These are phyloP conservation scores for Monilinia aucupariae DNA, from an alignment of 2,329 filamentous ascomycete species.

Conservation along the genomic window DNA sequence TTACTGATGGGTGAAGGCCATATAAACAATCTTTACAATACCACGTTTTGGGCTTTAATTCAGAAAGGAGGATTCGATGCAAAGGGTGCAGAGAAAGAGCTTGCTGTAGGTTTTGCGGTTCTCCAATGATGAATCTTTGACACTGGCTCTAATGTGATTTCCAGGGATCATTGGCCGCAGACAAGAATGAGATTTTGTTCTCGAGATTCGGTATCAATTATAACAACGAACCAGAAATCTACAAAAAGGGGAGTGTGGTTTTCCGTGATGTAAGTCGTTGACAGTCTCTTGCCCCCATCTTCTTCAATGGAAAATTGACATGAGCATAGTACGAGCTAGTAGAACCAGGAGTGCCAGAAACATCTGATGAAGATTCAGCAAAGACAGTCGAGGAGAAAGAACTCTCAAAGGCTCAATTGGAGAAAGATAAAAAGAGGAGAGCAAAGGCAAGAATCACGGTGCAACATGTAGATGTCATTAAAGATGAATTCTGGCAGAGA, in stretches of 20 bases:
- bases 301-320: conserved; percentile 9
- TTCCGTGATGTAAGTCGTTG: conserved; percentile 57
- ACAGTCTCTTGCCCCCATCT: not conserved
- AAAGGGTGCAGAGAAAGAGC: conserved; percentile 72
- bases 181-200: conserved; percentile 97
- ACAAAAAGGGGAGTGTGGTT: conserved; percentile 86
- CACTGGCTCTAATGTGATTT: conserved; percentile 16
- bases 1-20: conserved; percentile 54
- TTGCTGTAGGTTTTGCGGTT: conserved; percentile 53
- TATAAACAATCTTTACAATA: conserved; percentile 98
- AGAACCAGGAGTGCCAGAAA: conserved; percentile 44
- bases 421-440: conserved; percentile 76
- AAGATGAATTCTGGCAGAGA: conserved; percentile 86
- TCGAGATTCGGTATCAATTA: conserved; percentile 89
- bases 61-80: conserved; percentile 68
- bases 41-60: conserved; percentile 88
- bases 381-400: conserved; percentile 46
- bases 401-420: conserved; percentile 71
- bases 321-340: conserved; percentile 60
- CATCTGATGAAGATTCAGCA: conserved; percentile 43
- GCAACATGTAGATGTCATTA: conserved; percentile 90
- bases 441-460: conserved; percentile 75
- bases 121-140: not conserved
- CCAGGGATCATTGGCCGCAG: conserved; percentile 74
- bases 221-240: conserved; percentile 91